Evolutionary conservation across 345 rosid species (phyloP).

Genomic region (Citropsis articulata): DNA sequence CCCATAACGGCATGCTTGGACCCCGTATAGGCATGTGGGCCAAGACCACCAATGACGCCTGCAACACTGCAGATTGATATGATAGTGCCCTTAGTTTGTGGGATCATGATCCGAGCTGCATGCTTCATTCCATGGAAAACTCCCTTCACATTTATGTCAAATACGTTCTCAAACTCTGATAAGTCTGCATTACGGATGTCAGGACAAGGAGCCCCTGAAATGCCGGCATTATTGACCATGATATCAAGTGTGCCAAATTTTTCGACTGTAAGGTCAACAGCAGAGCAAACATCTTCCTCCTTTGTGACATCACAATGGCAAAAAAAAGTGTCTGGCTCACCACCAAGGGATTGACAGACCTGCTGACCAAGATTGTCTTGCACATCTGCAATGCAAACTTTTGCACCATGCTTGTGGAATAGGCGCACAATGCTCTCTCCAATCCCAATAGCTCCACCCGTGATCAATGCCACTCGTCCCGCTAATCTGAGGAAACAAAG

Average conservation of each 20-base stretch:
- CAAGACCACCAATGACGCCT: conserved; percentile 57
- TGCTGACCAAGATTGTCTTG: conserved; percentile 56
- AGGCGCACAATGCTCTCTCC: conserved; percentile 79
- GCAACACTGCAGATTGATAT: conserved; percentile 60
- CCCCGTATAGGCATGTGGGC: conserved; percentile 78
- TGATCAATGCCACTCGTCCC: conserved; percentile 77
- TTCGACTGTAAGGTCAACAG: conserved; percentile 54
- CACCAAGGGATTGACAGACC: conserved; percentile 47
- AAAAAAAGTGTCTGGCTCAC: conserved; percentile 37
- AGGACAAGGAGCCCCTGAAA: conserved; percentile 54
- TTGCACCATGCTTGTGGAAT: conserved; percentile 78
- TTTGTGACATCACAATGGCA: conserved; percentile 68
- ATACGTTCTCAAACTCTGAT: conserved; percentile 54
- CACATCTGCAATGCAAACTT: conserved; percentile 68
- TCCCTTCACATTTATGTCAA: conserved; percentile 82
- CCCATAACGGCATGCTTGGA: conserved; percentile 91
- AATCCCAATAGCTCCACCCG: conserved; percentile 88
- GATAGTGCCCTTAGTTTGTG: conserved; percentile 55
- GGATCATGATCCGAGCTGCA: conserved; percentile 83
- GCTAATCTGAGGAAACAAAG: conserved; percentile 38
- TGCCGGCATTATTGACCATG: conserved; percentile 82
- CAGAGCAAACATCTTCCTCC: conserved; percentile 63
- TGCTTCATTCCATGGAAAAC: conserved; percentile 85
- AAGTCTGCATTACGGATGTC: conserved; percentile 61
- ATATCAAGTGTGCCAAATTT: conserved; percentile 67